A percentile compares a stretch with the other conserved stretches of the same genome.
phyloP scores from a whole-genome alignment of 768 basidiomycete species.

The Lentinula sp. region DNA sequence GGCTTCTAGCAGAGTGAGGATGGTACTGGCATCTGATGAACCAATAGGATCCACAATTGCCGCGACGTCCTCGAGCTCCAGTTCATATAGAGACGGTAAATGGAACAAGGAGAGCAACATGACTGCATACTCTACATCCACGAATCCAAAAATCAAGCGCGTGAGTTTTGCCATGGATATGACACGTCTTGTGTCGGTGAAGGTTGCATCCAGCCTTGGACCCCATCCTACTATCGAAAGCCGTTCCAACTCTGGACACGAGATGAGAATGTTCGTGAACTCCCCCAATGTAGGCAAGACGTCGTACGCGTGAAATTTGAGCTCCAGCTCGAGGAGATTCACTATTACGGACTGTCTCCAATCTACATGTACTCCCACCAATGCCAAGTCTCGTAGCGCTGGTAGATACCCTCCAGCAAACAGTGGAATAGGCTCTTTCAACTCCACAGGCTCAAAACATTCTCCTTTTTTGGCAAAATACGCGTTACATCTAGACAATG shows the following conservation, averaged over 20 bases:
- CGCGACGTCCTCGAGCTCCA: slow-evolving; percentile 43
- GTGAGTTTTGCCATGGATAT: slow-evolving; percentile 25
- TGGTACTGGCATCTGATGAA: slow-evolving; percentile 23
- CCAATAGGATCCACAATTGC: slow-evolving; percentile 26
- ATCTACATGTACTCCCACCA: slow-evolving; percentile 55
- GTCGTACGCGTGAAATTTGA: slow-evolving; percentile 51
- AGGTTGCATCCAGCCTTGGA: slow-evolving; percentile 24
- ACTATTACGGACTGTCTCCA: slow-evolving; percentile 38
- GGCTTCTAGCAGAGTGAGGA: slow-evolving; percentile 28
- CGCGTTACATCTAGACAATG: slow-evolving; percentile 27
- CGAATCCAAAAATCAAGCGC: slow-evolving; percentile 35
- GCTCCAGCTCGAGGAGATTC: slow-evolving; percentile 39
- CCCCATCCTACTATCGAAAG: slow-evolving; percentile 53
- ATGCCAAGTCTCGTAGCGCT: slow-evolving; percentile 23
- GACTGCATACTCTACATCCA: slow-evolving; percentile 32
- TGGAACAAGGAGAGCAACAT: slow-evolving; percentile 30
- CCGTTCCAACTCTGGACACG: slow-evolving; percentile 33
- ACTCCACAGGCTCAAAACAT: slow-evolving; percentile 16
- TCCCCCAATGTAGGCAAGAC: slow-evolving; percentile 48
- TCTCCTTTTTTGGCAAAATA: slow-evolving; percentile 22
- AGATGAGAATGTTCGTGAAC: slow-evolving; percentile 35
- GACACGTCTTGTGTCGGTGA: neutral
- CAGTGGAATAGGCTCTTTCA: slow-evolving; percentile 19
- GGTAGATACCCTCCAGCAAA: slow-evolving; percentile 9
- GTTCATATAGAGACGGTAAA: slow-evolving; percentile 27